Evolutionary conservation across 225 moss, liverwort and hornwort species (phyloP).

Genomic region (Sphagnum contortum): DNA sequence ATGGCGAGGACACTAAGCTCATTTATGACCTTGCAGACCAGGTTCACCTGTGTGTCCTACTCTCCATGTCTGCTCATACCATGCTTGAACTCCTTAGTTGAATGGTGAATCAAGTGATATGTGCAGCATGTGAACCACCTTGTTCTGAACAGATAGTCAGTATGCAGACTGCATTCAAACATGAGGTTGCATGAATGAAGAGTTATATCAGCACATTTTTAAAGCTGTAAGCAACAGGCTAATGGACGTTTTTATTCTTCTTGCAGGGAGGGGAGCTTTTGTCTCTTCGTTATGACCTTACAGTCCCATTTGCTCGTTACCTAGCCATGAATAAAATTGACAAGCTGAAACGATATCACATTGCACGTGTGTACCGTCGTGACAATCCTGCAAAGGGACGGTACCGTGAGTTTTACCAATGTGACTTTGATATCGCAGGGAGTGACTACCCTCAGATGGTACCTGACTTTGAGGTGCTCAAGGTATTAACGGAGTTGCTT

Average conservation of each 20-base stretch:
- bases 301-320: slow-evolving; percentile 44
- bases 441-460: slow-evolving; percentile 24
- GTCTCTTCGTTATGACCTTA: slow-evolving; percentile 42
- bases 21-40: slow-evolving; percentile 63
- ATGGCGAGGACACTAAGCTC: slow-evolving; percentile 53
- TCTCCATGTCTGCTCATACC: no score
- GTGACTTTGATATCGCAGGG: slow-evolving; percentile 51
- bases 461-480: slow-evolving; percentile 50
- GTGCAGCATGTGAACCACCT: no score
- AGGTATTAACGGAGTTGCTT: slow-evolving; percentile 44
- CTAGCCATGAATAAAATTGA: slow-evolving; percentile 33
- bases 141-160: no score
- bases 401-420: slow-evolving; percentile 53
- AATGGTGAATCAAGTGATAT: no score
- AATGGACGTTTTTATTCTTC: neutral
- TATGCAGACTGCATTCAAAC: no score
- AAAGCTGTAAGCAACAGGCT: no score
- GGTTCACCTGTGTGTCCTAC: slow-evolving; percentile 6
- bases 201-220: no score
- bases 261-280: slow-evolving; percentile 37
- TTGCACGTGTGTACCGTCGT: slow-evolving; percentile 44
- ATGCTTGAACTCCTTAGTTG: no score
- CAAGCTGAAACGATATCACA: slow-evolving; percentile 49
- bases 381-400: slow-evolving; percentile 53
- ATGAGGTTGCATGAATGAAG: no score